These are phyloP conservation scores for Colletotrichum orchidophilum DNA, from an alignment of 2,329 filamentous ascomycete genomes.

Conservation along the genomic window DNA sequence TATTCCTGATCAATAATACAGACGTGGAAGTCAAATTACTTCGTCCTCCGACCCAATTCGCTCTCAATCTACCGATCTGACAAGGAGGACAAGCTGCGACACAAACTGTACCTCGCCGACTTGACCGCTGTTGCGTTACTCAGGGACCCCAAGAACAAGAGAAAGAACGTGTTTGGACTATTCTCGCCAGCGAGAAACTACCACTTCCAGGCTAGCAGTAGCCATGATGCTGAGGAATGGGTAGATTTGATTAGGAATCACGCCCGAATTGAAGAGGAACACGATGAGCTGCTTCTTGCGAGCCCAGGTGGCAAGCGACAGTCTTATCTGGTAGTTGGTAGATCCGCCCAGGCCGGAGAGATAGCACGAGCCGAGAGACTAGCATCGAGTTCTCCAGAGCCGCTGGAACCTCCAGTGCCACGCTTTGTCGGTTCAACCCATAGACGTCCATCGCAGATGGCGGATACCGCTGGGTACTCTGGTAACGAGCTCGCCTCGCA, in stretches of 20 bases:
- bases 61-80: conserved; percentile 94
- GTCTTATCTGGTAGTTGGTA: conserved; percentile 46
- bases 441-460: conserved; percentile 68
- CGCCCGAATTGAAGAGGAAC: conserved; percentile 87
- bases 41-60: conserved; percentile 89
- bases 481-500: conserved; percentile 78
- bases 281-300: conserved; percentile 81
- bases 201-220: conserved; percentile 81
- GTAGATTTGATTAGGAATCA: conserved; percentile 81
- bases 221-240: conserved; percentile 85
- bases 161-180: conserved; percentile 87
- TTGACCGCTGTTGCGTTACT: conserved; percentile 90
- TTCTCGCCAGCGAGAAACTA: conserved; percentile 93
- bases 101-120: conserved; percentile 88
- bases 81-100: conserved; percentile 87
- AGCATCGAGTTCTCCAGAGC: conserved; percentile 71
- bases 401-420: conserved; percentile 51
- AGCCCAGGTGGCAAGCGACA: conserved; percentile 68
- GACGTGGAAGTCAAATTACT: conserved; percentile 89
- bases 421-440: conserved; percentile 43
- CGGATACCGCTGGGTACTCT: conserved; percentile 71
- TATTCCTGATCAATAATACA: conserved; percentile 46
- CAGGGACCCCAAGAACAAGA: conserved; percentile 87
- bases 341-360: conserved; percentile 8
- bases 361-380: conserved; percentile 40